Evolutionary conservation across 345 rosid species (phyloP), one percentile per base, ranked within the genome.

Genomic region (Geranium brycei): DNA sequence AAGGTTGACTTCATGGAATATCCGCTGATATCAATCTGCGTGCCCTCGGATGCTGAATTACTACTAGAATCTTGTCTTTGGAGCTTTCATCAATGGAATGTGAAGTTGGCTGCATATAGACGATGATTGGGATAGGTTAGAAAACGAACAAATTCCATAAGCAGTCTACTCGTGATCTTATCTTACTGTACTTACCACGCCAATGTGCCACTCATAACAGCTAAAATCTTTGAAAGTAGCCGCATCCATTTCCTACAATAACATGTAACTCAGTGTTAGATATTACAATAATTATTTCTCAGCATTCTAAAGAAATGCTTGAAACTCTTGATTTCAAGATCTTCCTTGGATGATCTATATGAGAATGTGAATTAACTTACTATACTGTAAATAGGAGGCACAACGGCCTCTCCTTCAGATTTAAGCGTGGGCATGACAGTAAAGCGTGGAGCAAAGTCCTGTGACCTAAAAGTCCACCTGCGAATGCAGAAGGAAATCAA

Each of bases 401-500:
- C 80, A 53, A 63, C 19, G 57, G 73, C 64, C 40, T 83, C 76
- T 51, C 62, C 79, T 62, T 79, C 78, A 8, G 86, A 82, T 75
- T 83, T 91, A 63, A 85, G 62, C 17, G 84, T 69, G 4, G 96
- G 96, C 87, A 89, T 87, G 17, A 89, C 89, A 6, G 89, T 78
- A 74, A 89, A 91, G 15, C 82, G 75, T 1, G 95, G 95, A 3
- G 89, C 98, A 81, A 83, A 68, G 61, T 79, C 92, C 68, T 91
- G 95, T 18, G 95, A 87, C 80, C 95, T 82, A 75, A 91, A 91
- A 69, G 87, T 89, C 98, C 98, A 91, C 64, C 98, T 91, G 75
- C 58, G 57, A 35, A 7, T 4, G 41, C 41, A 35, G 41, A 35
- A 35, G 41, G 3, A 7, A 35, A 35, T 35, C 10, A 35, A 35